Evolutionary conservation across 495 filamentous ascomycete genomes (phyloP).

Genomic region (Aspergillus avenaceus): DNA sequence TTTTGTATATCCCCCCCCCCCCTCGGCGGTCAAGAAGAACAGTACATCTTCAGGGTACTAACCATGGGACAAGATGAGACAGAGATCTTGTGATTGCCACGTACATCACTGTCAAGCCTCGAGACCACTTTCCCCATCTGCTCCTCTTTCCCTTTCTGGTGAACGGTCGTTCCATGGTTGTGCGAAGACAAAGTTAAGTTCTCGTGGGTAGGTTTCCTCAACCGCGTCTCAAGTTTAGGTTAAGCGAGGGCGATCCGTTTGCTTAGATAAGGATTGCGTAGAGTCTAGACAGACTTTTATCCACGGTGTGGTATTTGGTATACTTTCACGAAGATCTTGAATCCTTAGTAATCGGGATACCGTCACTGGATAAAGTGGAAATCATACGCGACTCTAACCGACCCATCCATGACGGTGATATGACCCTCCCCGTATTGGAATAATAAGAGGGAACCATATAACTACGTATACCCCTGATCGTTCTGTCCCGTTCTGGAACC

Average conservation of each 20-base stretch:
- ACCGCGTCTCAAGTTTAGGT: neutral
- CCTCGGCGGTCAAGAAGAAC: neutral
- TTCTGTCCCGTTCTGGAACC: slow-evolving; percentile 8
- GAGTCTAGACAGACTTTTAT: too few species aligned
- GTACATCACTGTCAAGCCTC: too few species aligned
- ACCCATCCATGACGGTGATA: too few species aligned
- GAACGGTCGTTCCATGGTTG: neutral
- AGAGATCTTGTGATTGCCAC: too few species aligned
- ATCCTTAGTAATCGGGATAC: too few species aligned
- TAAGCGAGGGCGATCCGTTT: neutral
- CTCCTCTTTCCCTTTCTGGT: slow-evolving; percentile 1
- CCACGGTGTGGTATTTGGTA: too few species aligned
- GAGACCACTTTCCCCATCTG: neutral
- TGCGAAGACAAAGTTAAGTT: neutral
- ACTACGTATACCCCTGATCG: slow-evolving; percentile 1
- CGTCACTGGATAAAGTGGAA: too few species aligned
- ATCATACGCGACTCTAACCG: too few species aligned
- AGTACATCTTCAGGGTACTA: neutral
- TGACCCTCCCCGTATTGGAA: too few species aligned
- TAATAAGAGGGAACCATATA: too few species aligned
- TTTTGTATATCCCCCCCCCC: neutral
- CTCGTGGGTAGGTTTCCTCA: neutral
- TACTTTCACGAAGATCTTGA: too few species aligned
- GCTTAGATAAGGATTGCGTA: neutral
- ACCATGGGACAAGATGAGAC: neutral